Conservation (phyloP, 2,329 filamentous ascomycete genomes). For the Camptophora hylomeconis region DNA sequence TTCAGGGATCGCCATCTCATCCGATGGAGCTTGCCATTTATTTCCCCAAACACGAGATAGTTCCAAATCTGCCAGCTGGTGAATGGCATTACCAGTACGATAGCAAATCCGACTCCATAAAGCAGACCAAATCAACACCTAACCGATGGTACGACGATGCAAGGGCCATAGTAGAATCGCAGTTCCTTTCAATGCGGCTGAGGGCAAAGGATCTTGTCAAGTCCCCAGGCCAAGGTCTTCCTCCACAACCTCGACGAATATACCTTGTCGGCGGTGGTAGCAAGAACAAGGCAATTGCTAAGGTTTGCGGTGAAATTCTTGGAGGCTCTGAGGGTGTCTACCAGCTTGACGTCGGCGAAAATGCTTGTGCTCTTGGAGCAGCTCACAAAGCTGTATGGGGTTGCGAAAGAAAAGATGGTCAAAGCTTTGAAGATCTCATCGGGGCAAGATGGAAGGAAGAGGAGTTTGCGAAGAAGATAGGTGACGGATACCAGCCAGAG, state of each 20-base stretch:
- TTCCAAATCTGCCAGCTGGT: conserved; percentile 75
- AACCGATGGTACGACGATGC: conserved; percentile 58
- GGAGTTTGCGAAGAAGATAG: conserved; percentile 69
- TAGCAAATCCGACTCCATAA: conserved; percentile 33
- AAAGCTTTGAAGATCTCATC: conserved; percentile 83
- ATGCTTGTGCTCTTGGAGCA: conserved; percentile 84
- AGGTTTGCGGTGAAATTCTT: conserved; percentile 73
- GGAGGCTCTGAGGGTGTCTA: conserved; percentile 84
- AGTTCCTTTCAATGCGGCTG: conserved; percentile 79
- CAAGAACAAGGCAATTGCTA: conserved; percentile 76
- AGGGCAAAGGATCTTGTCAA: conserved; percentile 66
- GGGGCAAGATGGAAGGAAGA: conserved; percentile 74
- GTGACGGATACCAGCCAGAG: conserved; percentile 62
- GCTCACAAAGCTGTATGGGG: conserved; percentile 97
- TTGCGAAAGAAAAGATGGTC: conserved; percentile 49
- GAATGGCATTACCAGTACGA: conserved; percentile 70
- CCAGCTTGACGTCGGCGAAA: conserved; percentile 84
- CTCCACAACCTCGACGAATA: conserved; percentile 73
- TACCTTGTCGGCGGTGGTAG: conserved; percentile 92
- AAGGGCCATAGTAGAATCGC: conserved; percentile 82
- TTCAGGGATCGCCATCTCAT: conserved; percentile 40
- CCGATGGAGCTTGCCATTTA: conserved; percentile 81
- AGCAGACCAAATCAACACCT: conserved; percentile 40
- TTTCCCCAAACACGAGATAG: conserved; percentile 89
- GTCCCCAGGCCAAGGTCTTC: conserved; percentile 42